Evolutionary conservation across 768 basidiomycete species (phyloP).

Genomic region (Pleurotus tuber-regium): DNA sequence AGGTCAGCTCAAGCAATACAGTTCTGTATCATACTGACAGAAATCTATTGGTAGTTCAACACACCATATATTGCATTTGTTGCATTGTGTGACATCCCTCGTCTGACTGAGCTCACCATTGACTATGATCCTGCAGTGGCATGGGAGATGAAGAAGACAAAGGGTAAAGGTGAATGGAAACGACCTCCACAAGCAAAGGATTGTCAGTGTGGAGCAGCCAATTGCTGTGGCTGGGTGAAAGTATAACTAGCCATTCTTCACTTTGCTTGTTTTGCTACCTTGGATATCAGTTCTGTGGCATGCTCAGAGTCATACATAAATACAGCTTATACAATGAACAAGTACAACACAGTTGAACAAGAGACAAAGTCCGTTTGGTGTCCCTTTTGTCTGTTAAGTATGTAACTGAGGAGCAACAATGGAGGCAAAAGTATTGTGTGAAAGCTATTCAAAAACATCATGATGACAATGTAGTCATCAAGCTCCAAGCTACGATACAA

Average conservation of each 20-base stretch:
- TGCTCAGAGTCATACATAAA: background rate
- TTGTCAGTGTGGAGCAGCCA: conserved; percentile 35
- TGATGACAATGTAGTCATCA: too few relatives aligned
- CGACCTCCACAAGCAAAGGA: conserved; percentile 25
- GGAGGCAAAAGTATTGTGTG: conserved; percentile 3
- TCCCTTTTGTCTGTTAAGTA: conserved; percentile 5
- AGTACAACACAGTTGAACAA: conserved; percentile 7
- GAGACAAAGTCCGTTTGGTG: conserved; percentile 7
- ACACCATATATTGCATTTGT: conserved; percentile 64
- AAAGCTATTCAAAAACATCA: background rate
- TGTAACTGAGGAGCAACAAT: conserved; percentile 1
- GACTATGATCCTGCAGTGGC: conserved; percentile 57
- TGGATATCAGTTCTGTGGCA: too few relatives aligned
- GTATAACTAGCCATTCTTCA: background rate
- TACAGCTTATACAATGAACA: background rate
- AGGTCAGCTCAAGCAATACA: conserved; percentile 31
- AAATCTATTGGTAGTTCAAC: too few relatives aligned
- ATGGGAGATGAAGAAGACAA: conserved; percentile 17
- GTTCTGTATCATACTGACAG: too few relatives aligned
- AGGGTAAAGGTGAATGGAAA: conserved; percentile 22
- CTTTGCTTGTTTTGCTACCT: too few relatives aligned
- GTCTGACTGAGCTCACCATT: conserved; percentile 56
- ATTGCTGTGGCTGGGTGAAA: conserved; percentile 37
- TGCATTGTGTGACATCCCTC: conserved; percentile 43
- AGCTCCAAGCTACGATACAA: too few relatives aligned